Evolutionary conservation across 2,329 filamentous ascomycete species (phyloP).

Genomic region (Sphaerulina vaccinii): DNA sequence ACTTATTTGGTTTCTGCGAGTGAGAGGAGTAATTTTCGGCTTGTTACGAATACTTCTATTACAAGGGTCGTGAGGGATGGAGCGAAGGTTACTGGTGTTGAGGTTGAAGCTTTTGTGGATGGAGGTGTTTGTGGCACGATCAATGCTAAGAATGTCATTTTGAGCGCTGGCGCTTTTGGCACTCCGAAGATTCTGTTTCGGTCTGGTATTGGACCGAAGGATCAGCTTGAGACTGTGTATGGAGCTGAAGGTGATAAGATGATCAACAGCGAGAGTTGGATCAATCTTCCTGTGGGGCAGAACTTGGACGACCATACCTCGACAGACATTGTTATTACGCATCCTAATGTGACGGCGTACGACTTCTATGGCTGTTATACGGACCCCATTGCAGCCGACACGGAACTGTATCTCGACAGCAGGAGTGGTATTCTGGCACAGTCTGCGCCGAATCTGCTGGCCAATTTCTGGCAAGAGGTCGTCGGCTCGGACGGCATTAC

Average conservation of each 20-base stretch:
- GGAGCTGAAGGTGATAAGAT: conserved; percentile 47
- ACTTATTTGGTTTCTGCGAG: conserved; percentile 67
- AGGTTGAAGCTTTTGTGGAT: conserved; percentile 57
- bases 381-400: conserved; percentile 43
- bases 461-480: conserved; percentile 62
- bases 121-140: conserved; percentile 60
- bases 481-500: conserved; percentile 57
- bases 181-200: conserved; percentile 65
- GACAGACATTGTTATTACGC: conserved; percentile 54
- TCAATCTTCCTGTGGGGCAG: conserved; percentile 52
- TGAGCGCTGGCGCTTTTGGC: conserved; percentile 59
- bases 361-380: conserved; percentile 64
- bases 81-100: conserved; percentile 64
- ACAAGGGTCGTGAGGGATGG: conserved; percentile 64
- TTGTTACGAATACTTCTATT: conserved; percentile 67
- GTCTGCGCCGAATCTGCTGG: conserved; percentile 64
- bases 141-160: conserved; percentile 60
- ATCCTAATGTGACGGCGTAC: conserved; percentile 58
- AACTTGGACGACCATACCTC: conserved; percentile 58
- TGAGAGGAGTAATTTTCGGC: conserved; percentile 62
- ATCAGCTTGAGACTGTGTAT: conserved; percentile 52
- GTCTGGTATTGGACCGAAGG: conserved; percentile 59
- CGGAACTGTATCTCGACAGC: conserved; percentile 43
- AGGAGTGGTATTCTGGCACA: conserved; percentile 62
- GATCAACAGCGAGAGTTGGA: conserved; percentile 48